phyloP scores from a whole-genome alignment of 179 eudicot species.

The Silene noctiflora region DNA sequence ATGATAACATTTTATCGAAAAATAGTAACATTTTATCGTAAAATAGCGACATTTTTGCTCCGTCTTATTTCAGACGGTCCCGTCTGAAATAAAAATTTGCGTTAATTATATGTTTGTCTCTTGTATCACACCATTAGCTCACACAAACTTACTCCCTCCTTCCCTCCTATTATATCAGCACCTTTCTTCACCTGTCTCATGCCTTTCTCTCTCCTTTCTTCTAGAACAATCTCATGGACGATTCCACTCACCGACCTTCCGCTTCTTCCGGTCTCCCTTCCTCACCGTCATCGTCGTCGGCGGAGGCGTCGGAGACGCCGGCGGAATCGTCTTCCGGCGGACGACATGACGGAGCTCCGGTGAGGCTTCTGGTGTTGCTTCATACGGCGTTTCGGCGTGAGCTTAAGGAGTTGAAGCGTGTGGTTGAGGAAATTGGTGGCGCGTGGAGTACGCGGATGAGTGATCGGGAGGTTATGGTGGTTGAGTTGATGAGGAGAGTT shows the following conservation, averaged over 20 bases:
- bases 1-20: too few relatives aligned
- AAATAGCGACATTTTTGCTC: too few relatives aligned
- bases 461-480: constrained; percentile 26
- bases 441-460: constrained; percentile 22
- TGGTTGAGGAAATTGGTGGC: constrained; percentile 27
- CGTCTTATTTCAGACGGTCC: too few relatives aligned
- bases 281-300: background rate
- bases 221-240: constrained; percentile 28
- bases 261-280: background rate
- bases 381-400: constrained; percentile 70
- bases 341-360: constrained; percentile 21
- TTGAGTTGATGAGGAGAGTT: constrained; percentile 46
- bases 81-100: too few relatives aligned
- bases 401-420: constrained; percentile 43
- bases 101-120: too few relatives aligned
- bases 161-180: too few relatives aligned
- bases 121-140: too few relatives aligned
- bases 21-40: too few relatives aligned
- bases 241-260: background rate
- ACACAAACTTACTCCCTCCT: too few relatives aligned
- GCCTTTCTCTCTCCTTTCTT: constrained; percentile 35
- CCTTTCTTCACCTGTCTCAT: constrained; percentile 24
- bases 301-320: background rate
- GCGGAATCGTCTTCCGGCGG: background rate
- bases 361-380: constrained; percentile 44